phyloP scores from a whole-genome alignment of 352 stramenopile species.

The Phytopythium montanum region DNA sequence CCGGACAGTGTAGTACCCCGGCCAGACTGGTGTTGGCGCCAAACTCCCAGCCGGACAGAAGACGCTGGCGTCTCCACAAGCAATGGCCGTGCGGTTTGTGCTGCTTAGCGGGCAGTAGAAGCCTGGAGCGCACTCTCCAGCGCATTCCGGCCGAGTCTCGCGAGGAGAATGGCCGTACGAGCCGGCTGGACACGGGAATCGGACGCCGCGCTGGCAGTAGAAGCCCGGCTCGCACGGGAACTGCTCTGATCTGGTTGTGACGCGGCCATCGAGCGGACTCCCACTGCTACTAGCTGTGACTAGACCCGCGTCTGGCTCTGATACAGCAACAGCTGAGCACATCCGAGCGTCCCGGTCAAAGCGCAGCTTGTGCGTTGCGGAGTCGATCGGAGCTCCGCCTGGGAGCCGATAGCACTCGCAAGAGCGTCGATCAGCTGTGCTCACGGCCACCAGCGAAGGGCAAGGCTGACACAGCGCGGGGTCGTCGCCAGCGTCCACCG shows the following conservation, averaged over 20 bases:
- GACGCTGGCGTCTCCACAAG: conserved; percentile 28
- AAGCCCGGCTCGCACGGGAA: conserved; percentile 58
- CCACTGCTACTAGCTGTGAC: conserved; percentile 2
- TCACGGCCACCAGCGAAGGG: conserved; percentile 37
- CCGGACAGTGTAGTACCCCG: conserved; percentile 64
- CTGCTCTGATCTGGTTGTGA: conserved; percentile 42
- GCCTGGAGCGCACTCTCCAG: conserved; percentile 37
- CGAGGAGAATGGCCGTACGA: conserved; percentile 24
- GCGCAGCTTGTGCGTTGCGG: conserved; percentile 19
- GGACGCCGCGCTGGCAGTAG: conserved; percentile 48
- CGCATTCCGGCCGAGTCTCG: conserved; percentile 36
- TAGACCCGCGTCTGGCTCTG: conserved; percentile 6
- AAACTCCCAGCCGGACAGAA: conserved; percentile 65
- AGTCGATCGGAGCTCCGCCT: conserved; percentile 36
- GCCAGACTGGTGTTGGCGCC: conserved; percentile 40
- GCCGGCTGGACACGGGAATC: conserved; percentile 51
- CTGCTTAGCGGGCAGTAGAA: conserved; percentile 66
- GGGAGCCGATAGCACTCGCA: conserved; percentile 62
- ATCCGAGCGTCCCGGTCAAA: conserved; percentile 26
- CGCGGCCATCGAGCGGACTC: conserved; percentile 20
- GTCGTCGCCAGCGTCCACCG: conserved; percentile 31
- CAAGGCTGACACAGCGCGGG: conserved; percentile 43
- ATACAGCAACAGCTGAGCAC: conserved; percentile 11
- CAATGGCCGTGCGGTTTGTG: conserved; percentile 28
- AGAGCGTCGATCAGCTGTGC: conserved; percentile 40